phyloP scores from a whole-genome alignment of 169 alveolate genomes.

The Eimeria acervulina region DNA sequence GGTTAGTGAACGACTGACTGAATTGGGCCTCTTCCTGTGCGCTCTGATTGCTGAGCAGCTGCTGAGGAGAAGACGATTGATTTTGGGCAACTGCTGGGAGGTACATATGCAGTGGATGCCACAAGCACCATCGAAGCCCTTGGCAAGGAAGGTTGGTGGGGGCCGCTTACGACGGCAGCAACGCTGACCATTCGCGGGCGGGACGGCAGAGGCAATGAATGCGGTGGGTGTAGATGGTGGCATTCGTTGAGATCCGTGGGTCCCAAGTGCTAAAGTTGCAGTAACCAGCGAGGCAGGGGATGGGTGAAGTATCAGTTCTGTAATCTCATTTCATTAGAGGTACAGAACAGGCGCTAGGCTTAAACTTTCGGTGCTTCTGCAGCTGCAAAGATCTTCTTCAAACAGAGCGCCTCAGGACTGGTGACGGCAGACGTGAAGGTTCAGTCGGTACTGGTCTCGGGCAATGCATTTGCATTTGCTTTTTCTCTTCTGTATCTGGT shows the following conservation, averaged over 20 bases:
- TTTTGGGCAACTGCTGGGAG: constrained; percentile 53
- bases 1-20: neutral
- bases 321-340: neutral
- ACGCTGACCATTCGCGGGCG: constrained; percentile 57
- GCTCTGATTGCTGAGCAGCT: neutral
- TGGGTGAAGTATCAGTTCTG: neutral
- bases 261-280: neutral
- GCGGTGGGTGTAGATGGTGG: constrained; percentile 22
- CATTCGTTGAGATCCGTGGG: neutral
- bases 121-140: constrained; percentile 32
- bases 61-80: constrained; percentile 75
- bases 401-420: constrained; percentile 47
- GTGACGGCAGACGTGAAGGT: constrained; percentile 48
- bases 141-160: constrained; percentile 76
- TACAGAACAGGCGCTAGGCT: neutral
- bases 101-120: constrained; percentile 74
- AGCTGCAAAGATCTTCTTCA: constrained; percentile 63
- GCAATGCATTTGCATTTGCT: constrained; percentile 23
- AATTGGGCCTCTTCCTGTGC: neutral
- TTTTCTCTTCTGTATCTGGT: neutral
- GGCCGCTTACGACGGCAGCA: constrained; percentile 67
- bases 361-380: neutral
- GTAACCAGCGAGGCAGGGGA: neutral
- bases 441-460: constrained; percentile 9
- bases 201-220: constrained; percentile 69